These are phyloP conservation scores for Mucor velutinosus DNA, from an alignment of 371 early-diverging fungal genomes.

Conservation along the genomic window DNA sequence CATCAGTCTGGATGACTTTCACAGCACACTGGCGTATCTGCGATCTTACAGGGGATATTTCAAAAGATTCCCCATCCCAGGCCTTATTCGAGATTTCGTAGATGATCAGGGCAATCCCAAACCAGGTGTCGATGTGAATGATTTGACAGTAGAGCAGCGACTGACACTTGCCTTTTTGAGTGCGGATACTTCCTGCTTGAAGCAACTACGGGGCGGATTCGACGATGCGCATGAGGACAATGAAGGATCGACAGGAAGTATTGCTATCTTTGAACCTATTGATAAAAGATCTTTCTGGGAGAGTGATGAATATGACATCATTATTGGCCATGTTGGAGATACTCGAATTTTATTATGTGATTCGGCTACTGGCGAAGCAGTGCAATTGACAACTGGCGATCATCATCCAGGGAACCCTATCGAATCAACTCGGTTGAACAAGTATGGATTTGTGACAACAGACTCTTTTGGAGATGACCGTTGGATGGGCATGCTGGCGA, in stretches of 20 bases:
- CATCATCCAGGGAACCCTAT: constrained; percentile 66
- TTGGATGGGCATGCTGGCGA: constrained; percentile 71
- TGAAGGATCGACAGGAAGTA: constrained; percentile 65
- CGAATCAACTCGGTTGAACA: constrained; percentile 59
- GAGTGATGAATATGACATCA: constrained; percentile 52
- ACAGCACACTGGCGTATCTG: constrained; percentile 30
- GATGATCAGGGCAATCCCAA: constrained; percentile 27
- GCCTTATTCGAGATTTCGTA: constrained; percentile 22
- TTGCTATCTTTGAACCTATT: constrained; percentile 59
- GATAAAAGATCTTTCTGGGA: constrained; percentile 64
- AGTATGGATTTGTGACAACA: constrained; percentile 63
- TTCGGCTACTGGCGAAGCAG: constrained; percentile 50
- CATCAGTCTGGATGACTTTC: constrained; percentile 36
- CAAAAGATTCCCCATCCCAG: constrained; percentile 41
- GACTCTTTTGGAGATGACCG: constrained; percentile 83
- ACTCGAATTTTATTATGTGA: constrained; percentile 65
- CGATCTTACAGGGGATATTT: constrained; percentile 51
- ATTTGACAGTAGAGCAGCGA: constrained; percentile 62
- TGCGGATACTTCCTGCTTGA: constrained; percentile 46
- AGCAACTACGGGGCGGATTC: constrained; percentile 8
- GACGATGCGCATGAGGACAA: constrained; percentile 34
- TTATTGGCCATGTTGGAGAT: constrained; percentile 68
- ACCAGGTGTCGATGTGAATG: constrained; percentile 4
- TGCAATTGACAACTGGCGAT: constrained; percentile 59
- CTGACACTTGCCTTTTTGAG: constrained; percentile 57